Evolutionary conservation across 306 rosid species (phyloP), one percentile per base, ranked within the genome.

Genomic region (Sechiopsis laciniata): DNA sequence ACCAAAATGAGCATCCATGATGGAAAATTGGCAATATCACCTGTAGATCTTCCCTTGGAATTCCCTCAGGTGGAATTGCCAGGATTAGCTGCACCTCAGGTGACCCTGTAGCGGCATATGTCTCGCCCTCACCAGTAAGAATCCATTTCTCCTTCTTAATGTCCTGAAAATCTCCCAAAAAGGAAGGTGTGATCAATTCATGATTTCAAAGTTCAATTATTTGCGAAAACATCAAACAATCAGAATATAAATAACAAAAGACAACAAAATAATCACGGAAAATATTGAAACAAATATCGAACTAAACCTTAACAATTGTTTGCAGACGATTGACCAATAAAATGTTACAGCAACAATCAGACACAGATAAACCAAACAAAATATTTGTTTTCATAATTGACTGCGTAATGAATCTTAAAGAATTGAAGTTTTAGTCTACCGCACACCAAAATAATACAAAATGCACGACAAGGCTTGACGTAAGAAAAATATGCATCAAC

Each of bases 11-110:
- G 14, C 2, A 21, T 21, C 42, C 73, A 48, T 13, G 8, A 7
- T 22, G 37, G 37, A 32, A 32, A 32, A 32, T 32, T 32, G 12
- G 8, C 37, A 48, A 22, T 22, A 22, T 51, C 42, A 92, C 95
- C 92, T 90, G 87, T 77, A 90, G 80, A 20, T 94, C 96, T 48
- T 89, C 96, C 78, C 75, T 90, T 0, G 91, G 53, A 81, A 87
- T 94, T 48, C 97, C 98, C 85, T 86, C 91, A 0, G 83, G 87
- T 24, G 97, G 97, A 53, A 94, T 86, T 17, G 87, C 92, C 20
- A 76, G 75, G 65, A 94, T 82, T 2, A 94, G 88, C 21, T 85
- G 90, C n/a, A 83, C 69, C 84, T 94, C 97, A 0, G 96, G 98
- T 70, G 98, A 86, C 56, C 96, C 98, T 0, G 80, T 21, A 26